Percentiles rank a stretch among this genome's conserved stretches.
Conservation (phyloP, 2,329 filamentous ascomycete genomes). For the Colletotrichum sp. region DNA sequence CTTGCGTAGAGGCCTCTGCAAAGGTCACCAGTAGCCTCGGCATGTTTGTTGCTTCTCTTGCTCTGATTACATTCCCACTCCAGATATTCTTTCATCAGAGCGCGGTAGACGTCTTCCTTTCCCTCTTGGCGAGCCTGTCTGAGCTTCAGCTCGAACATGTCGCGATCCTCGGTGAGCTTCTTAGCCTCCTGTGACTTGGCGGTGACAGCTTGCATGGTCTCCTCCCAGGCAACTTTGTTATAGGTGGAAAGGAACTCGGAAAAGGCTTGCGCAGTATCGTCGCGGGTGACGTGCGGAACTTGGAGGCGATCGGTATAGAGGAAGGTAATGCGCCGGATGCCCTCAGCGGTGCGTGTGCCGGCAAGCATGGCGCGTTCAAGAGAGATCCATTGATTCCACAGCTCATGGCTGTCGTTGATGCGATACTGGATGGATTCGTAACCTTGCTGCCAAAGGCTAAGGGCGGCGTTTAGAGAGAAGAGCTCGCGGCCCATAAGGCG, state of each 20-base stretch:
- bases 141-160: slow-evolving; percentile 71
- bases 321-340: slow-evolving; percentile 68
- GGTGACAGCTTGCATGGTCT: slow-evolving; percentile 73
- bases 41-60: slow-evolving; percentile 56
- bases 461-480: slow-evolving; percentile 70
- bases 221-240: slow-evolving; percentile 73
- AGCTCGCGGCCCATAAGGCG: slow-evolving; percentile 71
- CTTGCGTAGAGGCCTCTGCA: slow-evolving; percentile 77
- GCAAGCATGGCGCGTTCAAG: slow-evolving; percentile 73
- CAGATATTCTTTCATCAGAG: slow-evolving; percentile 71
- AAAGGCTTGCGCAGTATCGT: slow-evolving; percentile 75
- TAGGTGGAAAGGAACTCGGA: slow-evolving; percentile 77
- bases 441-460: slow-evolving; percentile 74
- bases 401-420: slow-evolving; percentile 75
- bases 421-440: slow-evolving; percentile 76
- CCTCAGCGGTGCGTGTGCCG: slow-evolving; percentile 56
- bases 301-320: slow-evolving; percentile 74
- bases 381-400: slow-evolving; percentile 82
- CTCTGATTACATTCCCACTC: slow-evolving; percentile 79
- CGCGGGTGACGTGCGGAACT: slow-evolving; percentile 77
- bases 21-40: slow-evolving; percentile 51
- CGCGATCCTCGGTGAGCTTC: slow-evolving; percentile 66
- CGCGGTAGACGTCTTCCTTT: slow-evolving; percentile 59
- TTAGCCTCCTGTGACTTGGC: slow-evolving; percentile 68
- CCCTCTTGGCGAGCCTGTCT: slow-evolving; percentile 60